phyloP scores from a whole-genome alignment of 345 rosid genomes.

The Salix viminalis region DNA sequence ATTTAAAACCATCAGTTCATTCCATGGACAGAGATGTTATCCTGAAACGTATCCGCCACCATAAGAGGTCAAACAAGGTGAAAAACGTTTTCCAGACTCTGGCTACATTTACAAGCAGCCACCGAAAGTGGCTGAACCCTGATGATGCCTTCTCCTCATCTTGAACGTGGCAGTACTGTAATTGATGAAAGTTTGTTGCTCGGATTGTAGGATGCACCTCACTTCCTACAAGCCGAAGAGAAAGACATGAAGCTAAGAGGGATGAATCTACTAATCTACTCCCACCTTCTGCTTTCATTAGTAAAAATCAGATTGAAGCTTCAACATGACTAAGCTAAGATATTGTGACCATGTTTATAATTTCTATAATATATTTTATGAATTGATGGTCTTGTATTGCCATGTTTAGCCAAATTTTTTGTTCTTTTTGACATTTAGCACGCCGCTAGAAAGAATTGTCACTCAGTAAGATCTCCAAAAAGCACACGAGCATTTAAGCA shows the following conservation, averaged over 20 bases:
- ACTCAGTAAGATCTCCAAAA: not conserved
- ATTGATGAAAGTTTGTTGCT: too few species aligned
- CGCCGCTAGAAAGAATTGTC: not conserved
- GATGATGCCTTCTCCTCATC: slow-evolving; percentile 43
- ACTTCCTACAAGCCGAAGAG: too few species aligned
- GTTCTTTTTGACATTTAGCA: not conserved
- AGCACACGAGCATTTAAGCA: not conserved
- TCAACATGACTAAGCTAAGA: not conserved
- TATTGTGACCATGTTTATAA: not conserved
- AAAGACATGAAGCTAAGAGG: too few species aligned
- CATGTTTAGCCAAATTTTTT: not conserved
- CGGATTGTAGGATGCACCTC: too few species aligned
- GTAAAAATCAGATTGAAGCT: not conserved
- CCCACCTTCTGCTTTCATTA: not conserved
- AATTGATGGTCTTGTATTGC: not conserved
- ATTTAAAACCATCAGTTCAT: slow-evolving; percentile 30
- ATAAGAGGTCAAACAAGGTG: slow-evolving; percentile 30
- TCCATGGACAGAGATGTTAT: slow-evolving; percentile 31
- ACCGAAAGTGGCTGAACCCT: slow-evolving; percentile 30
- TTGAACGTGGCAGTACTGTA: slow-evolving; percentile 8
- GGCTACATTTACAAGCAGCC: not conserved
- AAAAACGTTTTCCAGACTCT: slow-evolving; percentile 30
- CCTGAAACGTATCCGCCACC: slow-evolving; percentile 47
- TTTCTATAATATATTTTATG: not conserved
- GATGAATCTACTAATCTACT: too few species aligned